A percentile compares a stretch with the other conserved stretches of the same genome.
Conservation (phyloP, 306 rosid species). For the Pyrus betulifolia region DNA sequence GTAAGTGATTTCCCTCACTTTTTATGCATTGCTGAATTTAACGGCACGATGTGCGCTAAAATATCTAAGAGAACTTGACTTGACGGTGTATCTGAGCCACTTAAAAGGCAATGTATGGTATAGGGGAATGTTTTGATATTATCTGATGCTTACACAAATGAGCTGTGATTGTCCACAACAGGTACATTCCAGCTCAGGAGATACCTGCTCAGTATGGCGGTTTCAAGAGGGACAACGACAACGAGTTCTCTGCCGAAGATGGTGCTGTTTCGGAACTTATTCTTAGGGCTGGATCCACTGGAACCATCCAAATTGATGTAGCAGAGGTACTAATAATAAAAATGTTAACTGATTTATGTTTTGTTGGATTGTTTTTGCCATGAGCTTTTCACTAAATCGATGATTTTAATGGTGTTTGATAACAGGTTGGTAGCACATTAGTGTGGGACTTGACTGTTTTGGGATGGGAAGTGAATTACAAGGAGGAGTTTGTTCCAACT, state of each 20-base stretch:
- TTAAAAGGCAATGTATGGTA: no score
- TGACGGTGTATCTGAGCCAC: not conserved
- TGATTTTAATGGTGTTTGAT: not conserved
- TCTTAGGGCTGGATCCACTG: constrained; percentile 26
- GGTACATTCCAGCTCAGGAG: constrained; percentile 42
- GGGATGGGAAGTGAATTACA: constrained; percentile 43
- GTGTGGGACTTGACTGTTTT: constrained; percentile 33
- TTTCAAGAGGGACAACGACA: constrained; percentile 32
- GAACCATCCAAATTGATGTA: constrained; percentile 28
- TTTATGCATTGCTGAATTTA: not conserved
- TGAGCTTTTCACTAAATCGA: not conserved
- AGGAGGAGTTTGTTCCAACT: constrained; percentile 32
- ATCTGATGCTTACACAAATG: not conserved
- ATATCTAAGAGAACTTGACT: not conserved
- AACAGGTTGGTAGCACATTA: constrained; percentile 13
- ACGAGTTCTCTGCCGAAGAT: constrained; percentile 21
- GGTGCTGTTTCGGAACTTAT: constrained; percentile 25
- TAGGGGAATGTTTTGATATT: no score
- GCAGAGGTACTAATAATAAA: constrained; percentile 20
- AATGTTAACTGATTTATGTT: not conserved
- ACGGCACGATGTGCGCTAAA: not conserved
- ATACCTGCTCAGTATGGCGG: constrained; percentile 41
- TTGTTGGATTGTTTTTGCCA: not conserved
- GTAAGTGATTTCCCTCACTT: constrained; percentile 9
- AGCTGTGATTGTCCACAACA: not conserved